Base-by-base conservation (phyloP, 225 moss, liverwort and hornwort species). In the Climacium dendroides region DNA sequence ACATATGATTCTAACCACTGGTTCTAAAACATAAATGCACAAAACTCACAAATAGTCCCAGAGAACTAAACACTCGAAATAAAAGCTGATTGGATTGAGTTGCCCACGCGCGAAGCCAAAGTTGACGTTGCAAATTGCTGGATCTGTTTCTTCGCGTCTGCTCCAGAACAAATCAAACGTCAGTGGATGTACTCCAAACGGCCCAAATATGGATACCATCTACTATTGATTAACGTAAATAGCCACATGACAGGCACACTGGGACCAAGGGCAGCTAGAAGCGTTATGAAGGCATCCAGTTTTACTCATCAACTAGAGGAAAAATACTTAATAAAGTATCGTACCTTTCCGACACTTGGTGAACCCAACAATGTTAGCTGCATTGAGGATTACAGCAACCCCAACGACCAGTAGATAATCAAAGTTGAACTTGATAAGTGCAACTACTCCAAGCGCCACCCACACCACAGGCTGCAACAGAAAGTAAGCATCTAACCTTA, bases 261-360 rank as follows among this genome's bases (percentile, higher is more conserved):
- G 19, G 25, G 60, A 86, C 70, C 83, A 74, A 60, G 73, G 73
- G 74, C 80, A 69, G 63, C 84, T 76, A 80, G 62, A 89, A 75
- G 84, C 76, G 67, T 66, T 52, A 45, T n/a, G 60, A 60, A 66
- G 60, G 25, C 73, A 85, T 48, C 26, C 71, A 83, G 57, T 86
- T 67, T 45, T 41, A 73, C 53, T 30, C n/a, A 71, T 59, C 47
- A 6, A 65, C 41, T 69, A 64, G 59, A 79, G 82, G 37, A 87
- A 79, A 66, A 28, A 34, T 76, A 78, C 29, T 60, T 34, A 30
- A 47, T 66, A 52, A 32, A 82, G 60, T 54, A 50, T 79, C 55
- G 61, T 93, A 95, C 94, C 94, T 92, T 95, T 95, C 75, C 94
- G 93, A 90, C 94, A 95, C 85, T 95, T 95, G 19, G 94, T 95